These are phyloP conservation scores for Botrytis medusae DNA, from an alignment of 2,329 filamentous ascomycete species.

Conservation along the genomic window DNA sequence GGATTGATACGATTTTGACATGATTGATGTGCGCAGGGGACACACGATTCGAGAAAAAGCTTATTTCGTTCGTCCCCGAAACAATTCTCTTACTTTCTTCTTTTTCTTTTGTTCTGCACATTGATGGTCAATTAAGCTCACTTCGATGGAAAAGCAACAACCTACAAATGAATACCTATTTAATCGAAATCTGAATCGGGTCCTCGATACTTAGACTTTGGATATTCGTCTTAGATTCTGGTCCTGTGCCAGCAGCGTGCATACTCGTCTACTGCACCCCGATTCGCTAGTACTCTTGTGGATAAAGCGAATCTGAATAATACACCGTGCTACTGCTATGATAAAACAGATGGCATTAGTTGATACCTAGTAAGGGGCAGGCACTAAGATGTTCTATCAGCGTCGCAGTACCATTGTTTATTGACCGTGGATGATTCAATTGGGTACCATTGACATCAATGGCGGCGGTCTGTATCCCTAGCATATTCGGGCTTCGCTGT, in stretches of 20 bases:
- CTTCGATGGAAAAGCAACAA: not conserved
- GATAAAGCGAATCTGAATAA: not conserved
- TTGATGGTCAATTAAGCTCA: not conserved
- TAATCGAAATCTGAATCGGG: not conserved
- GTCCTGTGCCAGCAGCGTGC: not conserved
- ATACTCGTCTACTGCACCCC: not conserved
- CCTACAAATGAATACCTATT: not conserved
- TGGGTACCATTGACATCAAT: not conserved
- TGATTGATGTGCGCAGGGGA: constrained; percentile 10
- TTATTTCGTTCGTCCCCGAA: constrained; percentile 11
- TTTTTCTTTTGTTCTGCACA: not conserved
- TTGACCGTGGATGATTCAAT: not conserved
- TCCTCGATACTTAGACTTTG: too few relatives aligned
- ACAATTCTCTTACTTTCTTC: not conserved
- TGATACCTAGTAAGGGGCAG: not conserved
- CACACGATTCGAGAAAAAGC: constrained; percentile 1
- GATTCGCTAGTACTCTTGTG: not conserved
- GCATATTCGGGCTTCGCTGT: not conserved
- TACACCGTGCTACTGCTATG: not conserved
- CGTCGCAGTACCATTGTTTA: not conserved
- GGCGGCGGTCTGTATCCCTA: not conserved
- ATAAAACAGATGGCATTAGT: not conserved
- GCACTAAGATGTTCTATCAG: not conserved
- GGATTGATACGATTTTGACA: constrained; percentile 6
- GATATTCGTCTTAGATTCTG: not conserved